Evolutionary conservation across 1,284 basidiomycete species (phyloP), one percentile per base, ranked within the genome.

Genomic region (Ceratobasidium sp.): DNA sequence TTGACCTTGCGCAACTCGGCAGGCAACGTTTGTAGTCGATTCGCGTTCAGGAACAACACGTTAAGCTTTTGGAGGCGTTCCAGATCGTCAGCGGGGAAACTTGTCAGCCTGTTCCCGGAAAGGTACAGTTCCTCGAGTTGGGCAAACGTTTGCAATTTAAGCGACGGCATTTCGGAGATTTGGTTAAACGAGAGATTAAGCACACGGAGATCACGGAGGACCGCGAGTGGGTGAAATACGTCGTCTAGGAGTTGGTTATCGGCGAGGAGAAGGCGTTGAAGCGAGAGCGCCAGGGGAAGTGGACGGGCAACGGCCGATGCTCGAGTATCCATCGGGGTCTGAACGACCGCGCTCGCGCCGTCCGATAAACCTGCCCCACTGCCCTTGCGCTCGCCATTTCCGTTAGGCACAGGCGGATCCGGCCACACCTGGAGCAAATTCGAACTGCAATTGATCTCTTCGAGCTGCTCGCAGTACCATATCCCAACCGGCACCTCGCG

Each of bases 181-280:
- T 94, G 90, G 80, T 99, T 99, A 82, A 98, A 98, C 69, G 93
- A 94, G 35, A 99, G 82, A 74, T 99, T 99, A 68, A 99, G 85
- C 1, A 95, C 88, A 2, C 85, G 84, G 12, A 98, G 84, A 73
- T 91, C 87, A 69, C 86, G 85, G 72, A 98, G 82, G 27, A 92
- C 82, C 72, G 87, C 89, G 34, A 97, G 79, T 0, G 87, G 85
- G 52, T 87, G 86, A 55, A 98, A 86, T 8, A 87, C 84, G 40
- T 97, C 93, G 76, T 98, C 93, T 4, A 87, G 87, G 22, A 98
- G 82, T 22, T 85, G 85, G 77, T 99, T 99, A 82, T 99, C 96
- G 64, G 92, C 95, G 0, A 98, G 84, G 75, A 91, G 93, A 0
- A 98, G 83, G 74, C 87, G 84, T 75, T 90, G 85, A 15, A 97